Percentiles rank a stretch among this genome's conserved stretches.
These are phyloP conservation scores for Fusarium tricinctum DNA, from an alignment of 2,329 filamentous ascomycete species.

Conservation along the genomic window DNA sequence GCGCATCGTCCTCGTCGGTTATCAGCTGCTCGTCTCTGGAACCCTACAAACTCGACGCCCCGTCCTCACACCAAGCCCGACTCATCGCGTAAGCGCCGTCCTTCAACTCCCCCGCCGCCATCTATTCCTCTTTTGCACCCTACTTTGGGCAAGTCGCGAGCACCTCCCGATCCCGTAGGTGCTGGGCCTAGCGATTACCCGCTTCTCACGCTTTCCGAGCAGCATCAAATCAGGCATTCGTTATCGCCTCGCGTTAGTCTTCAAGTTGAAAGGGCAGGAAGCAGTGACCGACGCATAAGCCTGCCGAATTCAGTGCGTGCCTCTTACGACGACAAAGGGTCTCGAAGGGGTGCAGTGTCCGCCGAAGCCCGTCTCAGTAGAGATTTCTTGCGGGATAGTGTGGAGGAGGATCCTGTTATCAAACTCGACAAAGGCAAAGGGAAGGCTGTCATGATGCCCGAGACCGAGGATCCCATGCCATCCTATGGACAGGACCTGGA, in stretches of 20 bases:
- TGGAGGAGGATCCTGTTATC: conserved; percentile 29
- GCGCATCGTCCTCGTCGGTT: conserved; percentile 57
- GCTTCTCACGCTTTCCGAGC: conserved; percentile 65
- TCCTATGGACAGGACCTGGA: conserved; percentile 68
- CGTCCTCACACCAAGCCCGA: conserved; percentile 52
- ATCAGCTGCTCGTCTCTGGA: conserved; percentile 69
- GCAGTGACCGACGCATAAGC: conserved; percentile 64
- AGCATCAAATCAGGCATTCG: conserved; percentile 62
- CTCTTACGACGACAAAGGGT: conserved; percentile 66
- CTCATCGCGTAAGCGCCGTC: conserved; percentile 58
- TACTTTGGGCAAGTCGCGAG: conserved; percentile 53
- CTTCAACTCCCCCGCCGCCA: conserved; percentile 68
- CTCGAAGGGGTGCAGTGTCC: conserved; percentile 52
- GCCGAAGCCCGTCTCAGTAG: conserved; percentile 37
- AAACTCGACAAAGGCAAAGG: conserved; percentile 66
- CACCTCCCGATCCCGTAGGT: conserved; percentile 55
- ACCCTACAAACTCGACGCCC: conserved; percentile 72
- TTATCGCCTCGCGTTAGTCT: conserved; percentile 63
- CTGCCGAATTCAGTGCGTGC: conserved; percentile 67
- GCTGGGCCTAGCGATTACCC: conserved; percentile 64
- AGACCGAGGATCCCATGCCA: conserved; percentile 53
- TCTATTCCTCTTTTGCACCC: conserved; percentile 65
- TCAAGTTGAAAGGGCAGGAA: conserved; percentile 63
- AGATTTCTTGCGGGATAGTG: conserved; percentile 27
- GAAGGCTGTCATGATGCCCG: conserved; percentile 62